Evolutionary conservation across 108 stramenopile genomes (phyloP), one percentile per base, ranked within the genome.

Genomic region (Pseudonitzschia delicatissima): DNA sequence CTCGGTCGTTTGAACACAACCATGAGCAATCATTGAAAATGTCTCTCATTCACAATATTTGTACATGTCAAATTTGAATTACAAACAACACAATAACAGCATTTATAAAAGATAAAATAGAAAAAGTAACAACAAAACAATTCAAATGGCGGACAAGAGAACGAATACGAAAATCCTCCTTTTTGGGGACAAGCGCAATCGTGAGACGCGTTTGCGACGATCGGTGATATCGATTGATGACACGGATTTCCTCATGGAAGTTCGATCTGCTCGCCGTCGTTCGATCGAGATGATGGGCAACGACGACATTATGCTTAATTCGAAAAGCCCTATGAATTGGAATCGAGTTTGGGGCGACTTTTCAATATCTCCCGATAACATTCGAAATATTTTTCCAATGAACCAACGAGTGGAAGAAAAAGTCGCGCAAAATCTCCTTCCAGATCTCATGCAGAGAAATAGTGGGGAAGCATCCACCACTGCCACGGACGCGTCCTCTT

Each of bases 151-250:
- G n/a, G n/a, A n/a, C n/a, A n/a, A n/a, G n/a, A n/a, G n/a, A n/a
- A n/a, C n/a, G n/a, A n/a, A n/a, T n/a, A n/a, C n/a, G n/a, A n/a
- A n/a, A n/a, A n/a, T n/a, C n/a, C n/a, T n/a, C 15, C 57, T 58
- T 6, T 35, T 58, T 37, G 31, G 31, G 5, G 57, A 0, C 8
- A 58, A 58, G 15, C 21, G 57, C 31, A 17, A 20, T 9, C 32
- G 57, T n/a, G 57, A 58, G 33, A 34, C 21, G 21, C 57, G 57
- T 34, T 28, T 20, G 33, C 57, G 57, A 15, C 57, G n/a, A 35
- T 58, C 57, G 6, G 5, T 58, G 31, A 33, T 58, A 12, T 20
- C 33, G 3, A 37, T 58, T 34, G 57, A 58, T 37, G 32, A 58
- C 28, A 58, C 57, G 15, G 57, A 33, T 35, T 20, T 35, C 15